phyloP scores from a whole-genome alignment of 768 basidiomycete genomes.

The Suillus subluteus region DNA sequence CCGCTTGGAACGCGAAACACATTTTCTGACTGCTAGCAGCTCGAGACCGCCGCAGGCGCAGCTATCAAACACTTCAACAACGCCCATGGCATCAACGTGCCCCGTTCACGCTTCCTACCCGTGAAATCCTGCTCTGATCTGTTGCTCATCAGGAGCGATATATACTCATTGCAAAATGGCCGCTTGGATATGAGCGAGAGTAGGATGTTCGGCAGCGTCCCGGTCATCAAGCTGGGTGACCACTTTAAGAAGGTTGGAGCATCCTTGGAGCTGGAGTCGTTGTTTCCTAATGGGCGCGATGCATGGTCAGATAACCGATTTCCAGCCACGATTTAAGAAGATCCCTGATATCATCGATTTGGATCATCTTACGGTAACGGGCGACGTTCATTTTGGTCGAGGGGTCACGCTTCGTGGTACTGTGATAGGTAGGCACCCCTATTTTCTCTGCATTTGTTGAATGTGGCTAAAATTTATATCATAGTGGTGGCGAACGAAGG shows the following conservation, averaged over 20 bases:
- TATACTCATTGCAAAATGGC: conserved; percentile 90
- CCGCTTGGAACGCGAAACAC: conserved; percentile 8
- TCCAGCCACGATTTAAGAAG: conserved; percentile 95
- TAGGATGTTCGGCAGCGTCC: conserved; percentile 84
- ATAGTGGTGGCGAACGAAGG: conserved; percentile 80
- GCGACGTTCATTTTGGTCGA: conserved; percentile 89
- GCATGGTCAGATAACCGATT: conserved; percentile 66
- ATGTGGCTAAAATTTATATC: not conserved
- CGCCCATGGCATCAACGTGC: conserved; percentile 94
- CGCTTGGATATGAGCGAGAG: conserved; percentile 83
- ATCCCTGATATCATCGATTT: conserved; percentile 90
- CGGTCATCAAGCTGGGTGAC: conserved; percentile 96
- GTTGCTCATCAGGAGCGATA: conserved; percentile 88
- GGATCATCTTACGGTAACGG: conserved; percentile 93
- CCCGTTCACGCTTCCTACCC: conserved; percentile 91
- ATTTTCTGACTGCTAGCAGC: conserved; percentile 37
- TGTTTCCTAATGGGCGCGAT: conserved; percentile 1
- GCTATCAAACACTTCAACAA: conserved; percentile 93
- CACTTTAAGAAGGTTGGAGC: conserved; percentile 88
- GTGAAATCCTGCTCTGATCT: conserved; percentile 89
- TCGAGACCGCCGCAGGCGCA: conserved; percentile 92
- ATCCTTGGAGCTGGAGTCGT: not conserved
- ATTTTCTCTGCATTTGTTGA: not conserved
- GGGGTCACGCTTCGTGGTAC: conserved; percentile 87
- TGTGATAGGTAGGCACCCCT: conserved; percentile 63